A percentile compares a stretch with the other conserved stretches of the same genome.
Evolutionary conservation across 2,329 filamentous ascomycete species (phyloP).

Genomic region (Cadophora gregata): DNA sequence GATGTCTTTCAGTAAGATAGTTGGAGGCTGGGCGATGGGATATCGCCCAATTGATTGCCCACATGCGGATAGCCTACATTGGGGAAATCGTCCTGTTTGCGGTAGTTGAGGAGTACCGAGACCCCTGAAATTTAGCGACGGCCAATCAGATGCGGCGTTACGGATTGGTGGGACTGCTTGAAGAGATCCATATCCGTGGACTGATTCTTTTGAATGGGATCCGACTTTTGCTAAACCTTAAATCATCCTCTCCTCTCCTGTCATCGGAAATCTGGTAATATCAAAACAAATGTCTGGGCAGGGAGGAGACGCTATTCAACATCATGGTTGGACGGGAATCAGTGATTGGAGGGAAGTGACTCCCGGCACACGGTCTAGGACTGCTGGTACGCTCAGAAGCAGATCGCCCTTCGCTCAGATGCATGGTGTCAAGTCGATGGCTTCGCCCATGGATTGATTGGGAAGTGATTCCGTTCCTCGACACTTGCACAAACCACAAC

Average conservation of each 20-base stretch:
- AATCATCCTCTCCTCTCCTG: neutral
- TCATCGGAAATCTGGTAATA: neutral
- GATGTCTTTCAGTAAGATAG: neutral
- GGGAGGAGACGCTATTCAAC: neutral
- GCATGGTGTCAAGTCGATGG: neutral
- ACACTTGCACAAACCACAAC: neutral
- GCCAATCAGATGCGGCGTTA: neutral
- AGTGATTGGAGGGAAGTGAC: neutral
- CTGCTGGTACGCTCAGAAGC: neutral
- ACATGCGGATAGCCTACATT: conserved; percentile 8
- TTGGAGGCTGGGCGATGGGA: conserved; percentile 14
- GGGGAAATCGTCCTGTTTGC: neutral
- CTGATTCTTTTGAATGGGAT: neutral
- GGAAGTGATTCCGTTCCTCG: neutral
- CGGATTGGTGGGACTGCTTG: neutral
- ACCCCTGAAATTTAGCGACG: conserved; percentile 11
- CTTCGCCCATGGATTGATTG: conserved; percentile 2
- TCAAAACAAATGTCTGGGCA: neutral
- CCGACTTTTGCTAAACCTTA: neutral
- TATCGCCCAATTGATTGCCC: conserved; percentile 17
- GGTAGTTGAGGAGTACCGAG: conserved; percentile 18
- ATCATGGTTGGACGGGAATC: neutral
- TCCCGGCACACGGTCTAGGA: neutral
- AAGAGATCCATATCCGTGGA: neutral
- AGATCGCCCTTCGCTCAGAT: neutral